Evolutionary conservation across 2,329 filamentous ascomycete genomes (phyloP), one percentile per base, ranked within the genome.

Genomic region (Sporothrix curviconia): DNA sequence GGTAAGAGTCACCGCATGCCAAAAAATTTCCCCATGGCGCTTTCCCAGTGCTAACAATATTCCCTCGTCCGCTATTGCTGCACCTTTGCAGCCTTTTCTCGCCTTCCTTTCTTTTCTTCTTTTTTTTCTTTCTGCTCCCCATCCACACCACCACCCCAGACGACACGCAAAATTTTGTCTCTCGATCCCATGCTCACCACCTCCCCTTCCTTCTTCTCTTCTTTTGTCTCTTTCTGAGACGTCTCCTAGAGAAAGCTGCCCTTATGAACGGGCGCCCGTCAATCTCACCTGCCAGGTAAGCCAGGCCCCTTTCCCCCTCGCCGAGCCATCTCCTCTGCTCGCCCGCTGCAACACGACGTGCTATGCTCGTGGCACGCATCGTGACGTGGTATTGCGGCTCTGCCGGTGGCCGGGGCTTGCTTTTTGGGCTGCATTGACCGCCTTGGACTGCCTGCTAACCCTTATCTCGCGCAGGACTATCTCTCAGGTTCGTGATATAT

Each of bases 211-310:
- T 59, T 55, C 57, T 56, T 42, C 59, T 51, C 54, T 46, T 44
- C 61, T 60, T 65, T 58, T 62, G 57, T 60, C 61, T 61, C 61
- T 63, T 63, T 59, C 65, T 67, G 66, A 71, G 63, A 67, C 70
- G 68, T 64, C 64, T 66, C 64, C 65, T 64, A 59, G 68, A 67
- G 74, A 79, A 79, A 74, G 79, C 79, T 56, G 86, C 84, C 80
- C 85, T 86, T 87, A 91, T 91, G 87, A 87, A 85, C 86, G 86
- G 86, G 80, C 85, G 86, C 82, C 80, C 82, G 77, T 90, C 88
- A 75, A 82, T 86, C 74, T 90, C 80, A 92, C 88, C 78, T 92
- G 87, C 76, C 88, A 92, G 84, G 87, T 90, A 86, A 62, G 79
- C 73, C 39, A n/a, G 14, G 17, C 22, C 4, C 17, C 15, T 22